A percentile compares a stretch with the other conserved stretches of the same genome.
phyloP scores from a whole-genome alignment of 805 yeast species.

The Sungouiella blattae region DNA sequence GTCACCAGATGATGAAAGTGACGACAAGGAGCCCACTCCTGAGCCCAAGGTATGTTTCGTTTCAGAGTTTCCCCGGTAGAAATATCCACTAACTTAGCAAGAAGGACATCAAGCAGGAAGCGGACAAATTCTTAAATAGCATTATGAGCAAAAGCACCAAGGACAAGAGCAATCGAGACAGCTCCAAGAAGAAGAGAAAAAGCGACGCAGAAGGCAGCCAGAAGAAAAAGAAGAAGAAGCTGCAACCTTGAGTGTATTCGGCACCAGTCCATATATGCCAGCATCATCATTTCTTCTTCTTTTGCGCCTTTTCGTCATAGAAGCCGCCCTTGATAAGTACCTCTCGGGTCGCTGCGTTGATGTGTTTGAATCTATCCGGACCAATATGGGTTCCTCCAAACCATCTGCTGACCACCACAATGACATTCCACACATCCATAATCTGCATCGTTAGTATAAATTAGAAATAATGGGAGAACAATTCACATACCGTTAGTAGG shows the following conservation, averaged over 20 bases:
- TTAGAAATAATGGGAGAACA: not conserved
- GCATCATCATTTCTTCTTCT: not conserved
- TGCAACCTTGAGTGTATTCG: too few species aligned
- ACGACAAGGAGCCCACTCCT: not conserved
- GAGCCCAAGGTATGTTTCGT: not conserved
- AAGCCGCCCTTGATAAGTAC: conserved; percentile 69
- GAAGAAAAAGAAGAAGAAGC: conserved; percentile 5
- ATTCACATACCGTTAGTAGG: conserved; percentile 52
- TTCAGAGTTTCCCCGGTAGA: too few species aligned
- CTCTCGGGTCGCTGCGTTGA: conserved; percentile 83
- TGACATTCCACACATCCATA: conserved; percentile 80
- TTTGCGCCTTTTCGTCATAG: conserved; percentile 6
- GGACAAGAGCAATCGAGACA: conserved; percentile 3
- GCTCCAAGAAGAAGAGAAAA: conserved; percentile 7
- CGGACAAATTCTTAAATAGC: conserved; percentile 11
- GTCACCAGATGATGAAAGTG: not conserved
- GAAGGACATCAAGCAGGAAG: conserved; percentile 7
- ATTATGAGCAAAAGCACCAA: conserved; percentile 5
- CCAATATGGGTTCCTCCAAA: conserved; percentile 90
- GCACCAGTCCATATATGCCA: not conserved
- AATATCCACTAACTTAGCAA: too few species aligned
- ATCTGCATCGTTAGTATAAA: conserved; percentile 33
- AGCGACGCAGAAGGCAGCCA: not conserved
- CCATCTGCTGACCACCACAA: conserved; percentile 89
- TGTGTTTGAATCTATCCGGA: conserved; percentile 91